Base-by-base conservation (phyloP, 2,329 filamentous ascomycete genomes). In the Cercospora beticola region DNA sequence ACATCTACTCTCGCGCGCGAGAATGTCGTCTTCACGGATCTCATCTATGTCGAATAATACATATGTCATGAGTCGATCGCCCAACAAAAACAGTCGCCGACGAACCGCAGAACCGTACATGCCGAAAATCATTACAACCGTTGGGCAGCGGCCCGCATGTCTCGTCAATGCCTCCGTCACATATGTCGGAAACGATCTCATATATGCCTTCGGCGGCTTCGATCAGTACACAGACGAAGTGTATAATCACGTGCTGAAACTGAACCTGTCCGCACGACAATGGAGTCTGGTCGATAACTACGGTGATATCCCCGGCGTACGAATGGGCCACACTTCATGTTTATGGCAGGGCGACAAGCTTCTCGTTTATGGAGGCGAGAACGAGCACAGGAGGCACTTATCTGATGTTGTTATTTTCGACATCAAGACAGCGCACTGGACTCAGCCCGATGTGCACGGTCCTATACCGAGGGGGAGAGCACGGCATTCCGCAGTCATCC, bases 161-260 rank as follows among this genome's bases (percentile, higher is more conserved):
- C 86, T 99, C 61, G 94, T 99, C 74, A 99, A 99, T 84, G 95
- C 95, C 63, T 98, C 95, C 0, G 94, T 98, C 69, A 99, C 95
- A n/a, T 73, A 71, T 26, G 97, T 95, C 77, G 94, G 94, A 68
- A 95, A 97, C 82, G 95, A 98, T 79, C 90, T 95, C 80, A 98
- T 99, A 75, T 98, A 96, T 81, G 95, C 94, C 10, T 99, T 99
- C 83, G 95, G 95, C 54, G 95, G 95, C 18, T 99, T 99, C 77
- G 95, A 99, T 78, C 94, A 98, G 81, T 98, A 97, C 78, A 99
- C 95, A 0, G 95, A 99, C 79, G 95, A 99, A 83, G 90, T 99
- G 18, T 99, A 99, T 82, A 99, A 99, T 78, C 95, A 99, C 82
- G 95, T 99, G 52, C 85, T 99, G 71, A 90, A 89, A 75, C 83